phyloP scores from a whole-genome alignment of 352 stramenopile genomes.

The Pythium utonaiense region DNA sequence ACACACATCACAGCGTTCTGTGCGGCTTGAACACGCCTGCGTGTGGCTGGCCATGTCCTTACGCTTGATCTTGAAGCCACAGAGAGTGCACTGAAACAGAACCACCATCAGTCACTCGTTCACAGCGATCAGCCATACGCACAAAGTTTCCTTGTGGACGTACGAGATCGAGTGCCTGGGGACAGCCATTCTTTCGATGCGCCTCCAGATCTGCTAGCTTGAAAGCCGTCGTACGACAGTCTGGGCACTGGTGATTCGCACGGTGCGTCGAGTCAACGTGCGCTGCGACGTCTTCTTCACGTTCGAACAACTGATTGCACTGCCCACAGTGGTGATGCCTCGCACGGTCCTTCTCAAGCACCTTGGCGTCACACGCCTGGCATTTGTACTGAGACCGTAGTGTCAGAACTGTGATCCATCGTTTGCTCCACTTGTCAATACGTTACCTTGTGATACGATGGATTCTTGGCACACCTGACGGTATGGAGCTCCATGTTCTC shows the following conservation, averaged over 20 bases:
- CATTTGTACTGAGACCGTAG: constrained; percentile 35
- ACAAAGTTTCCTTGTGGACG: background rate
- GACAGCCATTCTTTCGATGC: constrained; percentile 25
- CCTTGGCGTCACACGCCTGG: constrained; percentile 27
- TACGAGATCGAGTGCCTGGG: constrained; percentile 29
- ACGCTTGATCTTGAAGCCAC: constrained; percentile 47
- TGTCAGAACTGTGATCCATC: background rate
- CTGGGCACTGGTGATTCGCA: constrained; percentile 21
- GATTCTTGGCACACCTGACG: constrained; percentile 42
- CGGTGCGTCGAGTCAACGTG: constrained; percentile 26
- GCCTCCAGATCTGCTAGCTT: constrained; percentile 20
- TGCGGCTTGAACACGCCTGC: constrained; percentile 46
- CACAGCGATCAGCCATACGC: background rate
- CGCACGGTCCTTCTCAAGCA: constrained; percentile 27
- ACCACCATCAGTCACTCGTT: background rate
- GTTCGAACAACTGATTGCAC: constrained; percentile 28
- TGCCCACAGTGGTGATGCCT: constrained; percentile 41
- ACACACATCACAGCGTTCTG: constrained; percentile 55
- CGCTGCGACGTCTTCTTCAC: constrained; percentile 3
- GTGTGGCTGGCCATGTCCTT: constrained; percentile 35
- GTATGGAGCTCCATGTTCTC: constrained; percentile 37
- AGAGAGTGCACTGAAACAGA: constrained; percentile 36
- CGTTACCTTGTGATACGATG: constrained; percentile 47
- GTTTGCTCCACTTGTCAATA: background rate
- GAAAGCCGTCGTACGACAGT: constrained; percentile 28